Evolutionary conservation across 2,329 filamentous ascomycete genomes (phyloP).

Genomic region (Alternaria longipes): DNA sequence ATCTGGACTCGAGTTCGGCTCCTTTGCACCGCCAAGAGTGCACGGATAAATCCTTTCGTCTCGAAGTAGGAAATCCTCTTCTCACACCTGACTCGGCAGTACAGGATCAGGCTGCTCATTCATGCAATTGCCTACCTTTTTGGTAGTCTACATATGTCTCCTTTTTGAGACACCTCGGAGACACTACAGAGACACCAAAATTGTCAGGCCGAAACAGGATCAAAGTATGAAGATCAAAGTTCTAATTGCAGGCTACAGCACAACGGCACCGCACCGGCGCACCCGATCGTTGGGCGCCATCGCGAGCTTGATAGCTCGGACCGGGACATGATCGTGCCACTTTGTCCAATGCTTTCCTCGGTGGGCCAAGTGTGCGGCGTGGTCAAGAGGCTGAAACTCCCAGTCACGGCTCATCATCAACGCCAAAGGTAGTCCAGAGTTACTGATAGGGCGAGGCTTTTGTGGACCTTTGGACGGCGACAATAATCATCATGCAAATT

Average conservation of each 20-base stretch:
- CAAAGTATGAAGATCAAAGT: constrained; percentile 3
- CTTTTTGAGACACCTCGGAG: constrained; percentile 3
- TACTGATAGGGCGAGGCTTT: constrained; percentile 24
- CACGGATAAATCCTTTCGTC: constrained; percentile 20
- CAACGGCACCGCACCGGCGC: constrained; percentile 28
- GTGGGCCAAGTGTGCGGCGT: constrained; percentile 29
- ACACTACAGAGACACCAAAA: not conserved
- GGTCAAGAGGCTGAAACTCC: constrained; percentile 42
- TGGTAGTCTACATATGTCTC: not conserved
- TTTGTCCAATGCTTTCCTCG: constrained; percentile 20
- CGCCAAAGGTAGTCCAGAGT: constrained; percentile 21
- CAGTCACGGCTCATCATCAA: constrained; percentile 26
- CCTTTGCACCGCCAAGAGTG: constrained; percentile 29
- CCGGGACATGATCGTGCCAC: constrained; percentile 35
- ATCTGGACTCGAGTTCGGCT: constrained; percentile 28
- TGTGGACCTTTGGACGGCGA: constrained; percentile 2
- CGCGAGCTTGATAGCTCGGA: constrained; percentile 26
- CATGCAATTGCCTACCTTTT: constrained; percentile 16
- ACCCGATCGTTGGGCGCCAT: constrained; percentile 34
- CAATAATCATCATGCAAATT: constrained; percentile 13
- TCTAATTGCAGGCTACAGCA: constrained; percentile 28
- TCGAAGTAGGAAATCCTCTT: constrained; percentile 14
- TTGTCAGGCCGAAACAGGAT: not conserved
- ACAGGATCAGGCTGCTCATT: constrained; percentile 12
- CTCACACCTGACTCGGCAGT: constrained; percentile 5